Evolutionary conservation across 1,284 basidiomycete genomes (phyloP), one percentile per base, ranked within the genome.

Genomic region (Dichomitus squalens): DNA sequence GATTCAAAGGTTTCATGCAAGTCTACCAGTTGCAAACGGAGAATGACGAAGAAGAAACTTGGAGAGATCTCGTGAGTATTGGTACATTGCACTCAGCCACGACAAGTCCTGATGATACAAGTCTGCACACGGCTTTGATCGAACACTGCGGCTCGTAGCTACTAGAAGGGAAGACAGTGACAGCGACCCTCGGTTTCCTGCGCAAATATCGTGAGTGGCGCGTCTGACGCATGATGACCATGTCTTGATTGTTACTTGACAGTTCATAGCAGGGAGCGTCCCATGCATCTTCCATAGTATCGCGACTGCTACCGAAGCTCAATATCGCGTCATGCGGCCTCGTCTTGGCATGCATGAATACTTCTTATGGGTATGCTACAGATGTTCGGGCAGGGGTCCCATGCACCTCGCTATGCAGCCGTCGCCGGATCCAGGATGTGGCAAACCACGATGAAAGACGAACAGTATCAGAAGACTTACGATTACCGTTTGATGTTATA

Each of bases 11-110:
- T 3, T 92, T 92, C 68, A 66, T 91, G 67, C 88, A 91, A 68
- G 83, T 92, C 48, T 92, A 92, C 67, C 87, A 90, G 66, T 71
- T 92, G 27, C 90, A 92, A 70, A 91, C 89, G 1, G 87, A 90
- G 66, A 90, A 85, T 62, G 90, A 92, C 60, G 87, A 90, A 66
- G 87, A 87, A 69, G 90, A 92, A 72, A 92, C 90, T 8, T 92
- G 88, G 89, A 78, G 80, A 69, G 90, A 92, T 75, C 73, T 92
- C 63, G 88, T 90, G 66, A 65, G 82, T 63, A 55, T 53, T 34
- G 5, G 29, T 11, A 18, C 44, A 34, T 31, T 47, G n/a, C 9
- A 2, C 29, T 20, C 18, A 12, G n/a, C 20, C 31, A 21, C 18
- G 4, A 20, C 31, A 33, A 21, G 18, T 12, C 44, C 44, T 47